phyloP scores from a whole-genome alignment of 768 basidiomycete genomes.

The Clathrus columnatus region DNA sequence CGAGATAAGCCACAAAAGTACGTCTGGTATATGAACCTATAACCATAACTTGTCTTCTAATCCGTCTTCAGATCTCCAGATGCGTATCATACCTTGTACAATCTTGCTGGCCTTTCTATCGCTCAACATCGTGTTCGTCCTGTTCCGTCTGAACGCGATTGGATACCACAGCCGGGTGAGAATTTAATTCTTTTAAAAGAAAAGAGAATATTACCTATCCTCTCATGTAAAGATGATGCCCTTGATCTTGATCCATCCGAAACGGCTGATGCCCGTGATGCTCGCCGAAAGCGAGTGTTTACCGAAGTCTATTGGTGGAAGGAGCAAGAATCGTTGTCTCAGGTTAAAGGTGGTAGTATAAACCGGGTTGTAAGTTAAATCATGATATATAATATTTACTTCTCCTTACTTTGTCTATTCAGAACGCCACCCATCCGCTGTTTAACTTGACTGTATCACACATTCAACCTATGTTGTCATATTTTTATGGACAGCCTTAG shows the following conservation, averaged over 20 bases:
- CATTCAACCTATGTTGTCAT: conserved; percentile 52
- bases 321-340: conserved; percentile 46
- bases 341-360: conserved; percentile 46
- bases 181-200: background rate
- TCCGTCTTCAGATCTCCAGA: conserved; percentile 58
- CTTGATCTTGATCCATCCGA: conserved; percentile 13
- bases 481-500: conserved; percentile 57
- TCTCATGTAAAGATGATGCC: background rate
- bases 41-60: background rate
- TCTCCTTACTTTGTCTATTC: background rate
- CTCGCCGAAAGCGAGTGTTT: conserved; percentile 41
- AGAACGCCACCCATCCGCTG: conserved; percentile 80
- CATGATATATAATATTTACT: background rate
- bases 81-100: conserved; percentile 91
- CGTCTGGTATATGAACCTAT: conserved; percentile 15
- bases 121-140: conserved; percentile 74
- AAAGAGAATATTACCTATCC: background rate
- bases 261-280: conserved; percentile 22
- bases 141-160: conserved; percentile 13
- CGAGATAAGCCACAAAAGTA: conserved; percentile 95
- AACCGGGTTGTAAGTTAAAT: conserved; percentile 51
- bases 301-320: conserved; percentile 51
- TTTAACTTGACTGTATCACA: conserved; percentile 70
- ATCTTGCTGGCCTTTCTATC: conserved; percentile 78
- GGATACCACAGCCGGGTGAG: conserved; percentile 10